phyloP scores from a whole-genome alignment of 2,329 filamentous ascomycete species.

The Cytospora piceicola region DNA sequence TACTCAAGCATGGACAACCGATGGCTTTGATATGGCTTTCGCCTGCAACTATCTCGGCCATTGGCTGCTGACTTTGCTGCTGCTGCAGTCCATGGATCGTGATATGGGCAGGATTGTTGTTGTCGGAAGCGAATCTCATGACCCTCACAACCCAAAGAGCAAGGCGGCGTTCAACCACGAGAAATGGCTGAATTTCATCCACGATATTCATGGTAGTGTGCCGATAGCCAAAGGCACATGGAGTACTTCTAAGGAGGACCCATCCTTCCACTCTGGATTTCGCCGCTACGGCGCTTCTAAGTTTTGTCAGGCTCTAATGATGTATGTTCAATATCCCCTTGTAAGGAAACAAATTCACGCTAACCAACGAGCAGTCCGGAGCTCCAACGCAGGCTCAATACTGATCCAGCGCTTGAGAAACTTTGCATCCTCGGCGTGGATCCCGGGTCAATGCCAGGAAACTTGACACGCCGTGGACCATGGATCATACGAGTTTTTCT shows the following conservation, averaged over 20 bases:
- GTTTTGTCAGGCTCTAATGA: conserved; percentile 41
- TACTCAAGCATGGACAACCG: conserved; percentile 31
- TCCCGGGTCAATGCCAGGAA: conserved; percentile 40
- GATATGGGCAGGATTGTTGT: conserved; percentile 32
- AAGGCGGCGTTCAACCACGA: conserved; percentile 4
- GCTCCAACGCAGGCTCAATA: conserved; percentile 37
- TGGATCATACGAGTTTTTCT: conserved; percentile 30
- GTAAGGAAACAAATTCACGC: background rate
- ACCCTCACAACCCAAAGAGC: conserved; percentile 19
- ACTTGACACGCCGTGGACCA: conserved; percentile 33
- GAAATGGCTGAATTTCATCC: conserved; percentile 15
- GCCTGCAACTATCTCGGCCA: conserved; percentile 36
- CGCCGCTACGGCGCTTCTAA: conserved; percentile 42
- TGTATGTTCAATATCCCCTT: conserved; percentile 31
- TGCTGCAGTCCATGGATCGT: conserved; percentile 36
- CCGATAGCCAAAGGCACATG: conserved; percentile 37
- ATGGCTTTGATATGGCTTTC: conserved; percentile 34
- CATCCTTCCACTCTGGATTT: conserved; percentile 30
- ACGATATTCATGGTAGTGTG: conserved; percentile 33
- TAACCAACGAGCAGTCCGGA: conserved; percentile 35
- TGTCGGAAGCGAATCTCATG: conserved; percentile 31
- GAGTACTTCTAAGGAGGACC: conserved; percentile 35
- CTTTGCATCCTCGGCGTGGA: conserved; percentile 41
- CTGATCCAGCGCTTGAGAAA: conserved; percentile 36
- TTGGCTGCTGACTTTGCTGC: conserved; percentile 34